Base-by-base conservation (phyloP, 2,329 filamentous ascomycete genomes). In the Fonsecaea pedrosoi region DNA sequence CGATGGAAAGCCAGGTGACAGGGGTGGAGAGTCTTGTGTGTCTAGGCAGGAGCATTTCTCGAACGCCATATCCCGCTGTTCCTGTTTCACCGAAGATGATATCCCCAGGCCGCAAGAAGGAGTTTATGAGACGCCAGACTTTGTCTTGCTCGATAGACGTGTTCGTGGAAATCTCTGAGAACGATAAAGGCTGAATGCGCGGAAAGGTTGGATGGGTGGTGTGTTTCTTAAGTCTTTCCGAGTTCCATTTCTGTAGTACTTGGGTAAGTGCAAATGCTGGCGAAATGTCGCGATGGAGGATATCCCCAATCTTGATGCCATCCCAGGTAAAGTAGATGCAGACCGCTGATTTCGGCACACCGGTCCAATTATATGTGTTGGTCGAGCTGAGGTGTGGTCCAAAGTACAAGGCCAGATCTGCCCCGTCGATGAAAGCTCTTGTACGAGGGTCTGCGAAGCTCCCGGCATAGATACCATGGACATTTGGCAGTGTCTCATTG, bases 261-360 rank as follows among this genome's bases (percentile, higher is more conserved):
- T 50, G 45, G 18, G 18, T 25, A 21, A 50, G 45, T 3, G 18
- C 18, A 25, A 25, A 50, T 21, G 18, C 18, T 50, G 45, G 45
- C 18, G 45, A 50, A 50, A 50, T 50, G 45, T 50, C 45, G 18
- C 45, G 45, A 50, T 50, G 45, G 45, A 78, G 92, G 92, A 50
- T 12, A 21, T 50, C 45, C 60, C 89, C 85, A 54, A 96, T 90
- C 59, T 86, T 86, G 73, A 90, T 88, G 71, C 87, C 85, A 66
- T 86, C 88, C 76, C 87, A 90, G 79, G 95, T 90, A 74, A 97
- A 89, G 73, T 94, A 90, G 73, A 97, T 92, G 2, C 90, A 91
- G 70, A 35, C 54, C 12, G 53, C 42, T 55, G 60, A 40, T 30
- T 67, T 35, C 2, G 64, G 81, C 30, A 78, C 42, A 15, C 63